Evolutionary conservation across 2,329 filamentous ascomycete genomes (phyloP).

Genomic region (Trichoderma koningiopsis): DNA sequence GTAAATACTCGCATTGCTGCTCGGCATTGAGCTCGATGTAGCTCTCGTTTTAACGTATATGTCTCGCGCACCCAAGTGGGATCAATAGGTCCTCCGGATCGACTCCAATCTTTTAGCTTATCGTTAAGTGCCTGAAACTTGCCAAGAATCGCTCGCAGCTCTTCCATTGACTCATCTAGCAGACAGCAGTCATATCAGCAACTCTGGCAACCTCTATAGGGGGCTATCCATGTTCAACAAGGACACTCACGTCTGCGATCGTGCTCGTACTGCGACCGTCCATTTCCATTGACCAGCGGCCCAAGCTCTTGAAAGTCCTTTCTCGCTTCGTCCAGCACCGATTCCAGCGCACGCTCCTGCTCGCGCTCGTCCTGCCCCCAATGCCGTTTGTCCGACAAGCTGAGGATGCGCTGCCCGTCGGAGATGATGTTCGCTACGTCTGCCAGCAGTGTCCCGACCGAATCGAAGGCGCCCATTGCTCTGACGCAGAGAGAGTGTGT

Average conservation of each 20-base stretch:
- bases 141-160: constrained; percentile 49
- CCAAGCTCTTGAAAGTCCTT: constrained; percentile 62
- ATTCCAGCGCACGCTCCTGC: constrained; percentile 57
- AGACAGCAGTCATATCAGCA: constrained; percentile 9
- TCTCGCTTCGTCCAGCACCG: constrained; percentile 60
- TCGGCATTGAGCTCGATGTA: constrained; percentile 61
- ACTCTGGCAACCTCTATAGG: background rate
- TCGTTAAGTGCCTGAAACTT: constrained; percentile 52
- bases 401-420: constrained; percentile 56
- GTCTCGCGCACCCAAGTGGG: constrained; percentile 59
- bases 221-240: background rate
- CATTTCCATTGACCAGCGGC: constrained; percentile 52
- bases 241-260: constrained; percentile 55
- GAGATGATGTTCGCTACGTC: constrained; percentile 57
- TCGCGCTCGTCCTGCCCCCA: constrained; percentile 63
- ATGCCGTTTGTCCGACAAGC: constrained; percentile 59
- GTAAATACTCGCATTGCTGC: constrained; percentile 59
- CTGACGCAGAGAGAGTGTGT: background rate
- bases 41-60: constrained; percentile 48
- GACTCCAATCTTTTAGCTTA: constrained; percentile 57
- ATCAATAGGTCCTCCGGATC: constrained; percentile 57
- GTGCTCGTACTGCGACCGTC: constrained; percentile 58
- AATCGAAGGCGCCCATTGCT: constrained; percentile 48
- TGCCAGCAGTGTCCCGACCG: constrained; percentile 61
- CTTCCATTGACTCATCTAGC: constrained; percentile 55